phyloP scores from a whole-genome alignment of 441 rosid genomes.

The Eutrema salsugineum region DNA sequence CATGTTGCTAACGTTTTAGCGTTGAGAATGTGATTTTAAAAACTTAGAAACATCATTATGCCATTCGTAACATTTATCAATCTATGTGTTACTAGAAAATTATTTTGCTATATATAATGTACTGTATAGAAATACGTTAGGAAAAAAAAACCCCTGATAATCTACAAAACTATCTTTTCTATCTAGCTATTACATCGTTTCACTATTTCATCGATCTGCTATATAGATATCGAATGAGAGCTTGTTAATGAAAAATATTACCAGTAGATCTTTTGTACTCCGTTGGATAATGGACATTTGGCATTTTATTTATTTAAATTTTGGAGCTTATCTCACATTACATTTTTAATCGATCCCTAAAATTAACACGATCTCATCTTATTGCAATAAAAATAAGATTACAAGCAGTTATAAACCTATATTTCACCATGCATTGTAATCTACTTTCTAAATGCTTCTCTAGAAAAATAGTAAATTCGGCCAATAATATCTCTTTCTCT shows the following conservation, averaged over 20 bases:
- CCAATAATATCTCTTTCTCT: slow-evolving; percentile 2
- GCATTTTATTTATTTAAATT: background rate
- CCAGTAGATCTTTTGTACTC: background rate
- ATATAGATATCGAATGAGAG: background rate
- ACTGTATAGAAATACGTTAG: background rate
- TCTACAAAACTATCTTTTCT: background rate
- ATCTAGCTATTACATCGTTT: background rate
- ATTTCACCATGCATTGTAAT: background rate
- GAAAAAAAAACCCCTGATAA: background rate
- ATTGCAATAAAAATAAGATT: background rate
- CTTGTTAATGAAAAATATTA: background rate
- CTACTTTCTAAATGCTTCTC: background rate
- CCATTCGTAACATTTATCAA: no score
- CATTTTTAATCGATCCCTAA: background rate
- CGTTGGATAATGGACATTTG: background rate
- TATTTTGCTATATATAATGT: background rate
- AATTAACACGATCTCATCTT: background rate
- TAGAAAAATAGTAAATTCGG: background rate
- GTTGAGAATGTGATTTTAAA: background rate
- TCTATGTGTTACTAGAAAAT: background rate
- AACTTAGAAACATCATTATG: background rate
- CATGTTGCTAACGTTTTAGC: background rate
- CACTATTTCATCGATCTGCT: background rate
- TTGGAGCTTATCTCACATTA: background rate
- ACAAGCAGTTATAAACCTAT: slow-evolving; percentile 4